Conservation (phyloP, 192 early-diverging fungal genomes). For the Podila epigama region DNA sequence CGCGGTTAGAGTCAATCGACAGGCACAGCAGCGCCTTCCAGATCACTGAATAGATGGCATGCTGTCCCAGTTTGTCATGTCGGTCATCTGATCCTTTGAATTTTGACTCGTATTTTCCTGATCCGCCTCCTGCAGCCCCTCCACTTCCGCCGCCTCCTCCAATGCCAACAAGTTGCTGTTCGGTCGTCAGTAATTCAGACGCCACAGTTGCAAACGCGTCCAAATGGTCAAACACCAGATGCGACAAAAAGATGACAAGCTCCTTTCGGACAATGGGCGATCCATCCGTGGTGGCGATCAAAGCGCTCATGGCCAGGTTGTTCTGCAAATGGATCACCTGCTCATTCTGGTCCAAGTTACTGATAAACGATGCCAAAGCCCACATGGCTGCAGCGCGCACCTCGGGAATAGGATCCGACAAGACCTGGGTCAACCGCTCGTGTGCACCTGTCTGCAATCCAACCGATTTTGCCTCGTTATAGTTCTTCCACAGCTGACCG, state of each 20-base stretch:
- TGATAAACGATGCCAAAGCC: slow-evolving; percentile 82
- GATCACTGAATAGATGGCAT: slow-evolving; percentile 66
- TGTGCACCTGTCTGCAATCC: slow-evolving; percentile 72
- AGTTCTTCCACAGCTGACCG: slow-evolving; percentile 83
- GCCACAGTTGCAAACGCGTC: slow-evolving; percentile 73
- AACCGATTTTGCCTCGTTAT: slow-evolving; percentile 71
- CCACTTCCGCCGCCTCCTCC: too few relatives aligned
- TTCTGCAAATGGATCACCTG: slow-evolving; percentile 77
- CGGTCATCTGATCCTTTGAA: slow-evolving; percentile 13
- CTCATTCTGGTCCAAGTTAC: slow-evolving; percentile 70
- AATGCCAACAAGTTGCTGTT: slow-evolving; percentile 49
- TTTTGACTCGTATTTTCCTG: slow-evolving; percentile 49
- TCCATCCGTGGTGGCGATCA: slow-evolving; percentile 77
- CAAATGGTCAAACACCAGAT: slow-evolving; percentile 74
- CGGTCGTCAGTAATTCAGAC: slow-evolving; percentile 50
- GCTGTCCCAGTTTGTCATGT: slow-evolving; percentile 36
- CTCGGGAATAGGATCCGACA: slow-evolving; percentile 77
- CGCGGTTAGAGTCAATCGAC: slow-evolving; percentile 81
- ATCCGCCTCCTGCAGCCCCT: too few relatives aligned
- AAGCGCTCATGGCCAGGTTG: slow-evolving; percentile 73
- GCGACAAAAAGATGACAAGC: slow-evolving; percentile 78
- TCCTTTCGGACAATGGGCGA: slow-evolving; percentile 92
- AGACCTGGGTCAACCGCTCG: slow-evolving; percentile 61
- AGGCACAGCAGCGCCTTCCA: slow-evolving; percentile 88
- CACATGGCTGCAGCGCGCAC: slow-evolving; percentile 85